Evolutionary conservation across 139 green algal genomes (phyloP).

Genomic region (Micromonas pusilla): DNA sequence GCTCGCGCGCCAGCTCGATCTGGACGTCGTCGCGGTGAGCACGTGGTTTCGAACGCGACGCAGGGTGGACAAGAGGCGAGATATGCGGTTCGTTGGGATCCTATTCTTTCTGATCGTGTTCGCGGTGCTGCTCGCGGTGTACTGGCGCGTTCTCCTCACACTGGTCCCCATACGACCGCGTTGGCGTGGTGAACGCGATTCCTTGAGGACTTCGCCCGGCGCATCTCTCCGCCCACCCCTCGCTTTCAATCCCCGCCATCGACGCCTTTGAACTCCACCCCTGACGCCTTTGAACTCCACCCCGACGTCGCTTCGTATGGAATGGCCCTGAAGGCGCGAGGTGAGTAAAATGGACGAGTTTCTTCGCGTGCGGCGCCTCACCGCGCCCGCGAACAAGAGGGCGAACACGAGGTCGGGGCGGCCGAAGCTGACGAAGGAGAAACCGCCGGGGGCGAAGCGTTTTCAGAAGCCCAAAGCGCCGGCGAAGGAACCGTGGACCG

Average conservation of each 20-base stretch:
- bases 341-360: no score
- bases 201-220: no score
- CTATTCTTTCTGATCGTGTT: background rate
- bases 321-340: no score
- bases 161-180: background rate
- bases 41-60: slow-evolving; percentile 5
- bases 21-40: background rate
- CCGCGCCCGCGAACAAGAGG: background rate
- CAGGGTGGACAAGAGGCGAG: background rate
- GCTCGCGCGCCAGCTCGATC: background rate
- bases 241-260: no score
- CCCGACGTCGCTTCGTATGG: no score
- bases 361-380: no score
- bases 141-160: background rate
- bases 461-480: background rate
- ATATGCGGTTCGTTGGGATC: background rate
- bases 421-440: background rate
- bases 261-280: no score
- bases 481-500: background rate
- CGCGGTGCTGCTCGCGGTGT: background rate
- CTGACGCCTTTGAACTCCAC: no score
- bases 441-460: background rate
- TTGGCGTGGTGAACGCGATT: no score
- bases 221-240: no score
- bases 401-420: background rate